phyloP scores from a whole-genome alignment of 768 basidiomycete species.

The Lactarius sp. region DNA sequence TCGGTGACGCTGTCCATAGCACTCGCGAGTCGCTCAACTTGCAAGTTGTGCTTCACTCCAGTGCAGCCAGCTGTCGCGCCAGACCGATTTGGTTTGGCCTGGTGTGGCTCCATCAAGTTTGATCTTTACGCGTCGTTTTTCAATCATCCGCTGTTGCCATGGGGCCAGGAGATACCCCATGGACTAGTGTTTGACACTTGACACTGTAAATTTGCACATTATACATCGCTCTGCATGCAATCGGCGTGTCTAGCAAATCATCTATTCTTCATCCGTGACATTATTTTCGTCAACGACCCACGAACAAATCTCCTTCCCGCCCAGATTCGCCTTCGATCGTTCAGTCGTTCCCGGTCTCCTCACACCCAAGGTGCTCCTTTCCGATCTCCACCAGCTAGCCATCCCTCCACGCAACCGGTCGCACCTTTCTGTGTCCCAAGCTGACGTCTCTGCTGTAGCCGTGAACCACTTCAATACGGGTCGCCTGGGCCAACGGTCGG shows the following conservation, averaged over 20 bases:
- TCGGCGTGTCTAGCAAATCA: too few relatives aligned
- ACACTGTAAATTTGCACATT: not conserved
- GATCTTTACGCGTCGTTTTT: not conserved
- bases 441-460: constrained; percentile 51
- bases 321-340: constrained; percentile 1
- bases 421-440: constrained; percentile 33
- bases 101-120: not conserved
- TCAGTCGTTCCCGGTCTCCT: constrained; percentile 49
- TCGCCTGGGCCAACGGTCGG: constrained; percentile 58
- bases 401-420: constrained; percentile 44
- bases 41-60: not conserved
- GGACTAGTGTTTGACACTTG: not conserved
- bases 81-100: not conserved
- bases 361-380: constrained; percentile 53
- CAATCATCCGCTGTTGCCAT: not conserved
- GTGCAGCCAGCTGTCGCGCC: not conserved
- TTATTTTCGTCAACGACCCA: not conserved
- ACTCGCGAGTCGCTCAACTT: not conserved
- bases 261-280: not conserved
- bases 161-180: not conserved
- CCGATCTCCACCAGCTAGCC: constrained; percentile 52
- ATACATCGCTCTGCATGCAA: constrained; percentile 44
- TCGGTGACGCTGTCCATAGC: not conserved
- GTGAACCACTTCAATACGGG: constrained; percentile 74
- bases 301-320: too few relatives aligned